Evolutionary conservation across 371 early-diverging fungal genomes (phyloP), one percentile per base, ranked within the genome.

Genomic region (Mortierella sp.): DNA sequence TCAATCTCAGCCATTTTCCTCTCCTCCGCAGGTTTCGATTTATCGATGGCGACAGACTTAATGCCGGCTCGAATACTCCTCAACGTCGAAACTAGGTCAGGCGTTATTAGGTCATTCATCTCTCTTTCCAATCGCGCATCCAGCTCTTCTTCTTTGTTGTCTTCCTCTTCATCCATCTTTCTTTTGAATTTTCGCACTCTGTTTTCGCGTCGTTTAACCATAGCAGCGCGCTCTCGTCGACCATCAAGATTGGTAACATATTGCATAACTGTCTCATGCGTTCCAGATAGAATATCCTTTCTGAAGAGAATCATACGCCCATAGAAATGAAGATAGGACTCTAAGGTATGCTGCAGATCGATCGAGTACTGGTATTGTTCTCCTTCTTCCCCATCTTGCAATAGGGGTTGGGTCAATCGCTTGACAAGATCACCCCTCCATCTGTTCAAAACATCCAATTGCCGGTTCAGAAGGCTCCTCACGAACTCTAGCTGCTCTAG

Each of bases 281-380:
- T 58, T 9, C 76, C 76, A 3, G 64, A 66, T 23, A 76, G 28
- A 2, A 76, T 43, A 43, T 76, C 76, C 31, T 55, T 70, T 13
- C 76, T 43, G 47, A 76, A 55, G 23, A 67, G 29, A 6, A 76
- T 37, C 68, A 76, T 67, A 6, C 67, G 61, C 3, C 54, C 71
- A 47, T 76, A 76, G 26, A 45, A 71, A 40, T 71, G 68, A 42
- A 76, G 49, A 26, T 76, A 76, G 0, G 76, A 70, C 34, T 76
- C 76, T 17, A 76, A 57, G 1, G 76, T 76, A 42, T 76, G 76
- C 55, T 76, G 76, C 1, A 76, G 60, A 31, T 76, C 76, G 26
- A 76, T 76, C 3, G 76, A 76, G 56, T 71, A 71, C 40, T 76
- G 76, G 54, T 76, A 76, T 43, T 76, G 76, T 40, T 76, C 76